These are phyloP conservation scores for Penicillium oxalicum DNA, from an alignment of 2,329 filamentous ascomycete genomes.

Conservation along the genomic window DNA sequence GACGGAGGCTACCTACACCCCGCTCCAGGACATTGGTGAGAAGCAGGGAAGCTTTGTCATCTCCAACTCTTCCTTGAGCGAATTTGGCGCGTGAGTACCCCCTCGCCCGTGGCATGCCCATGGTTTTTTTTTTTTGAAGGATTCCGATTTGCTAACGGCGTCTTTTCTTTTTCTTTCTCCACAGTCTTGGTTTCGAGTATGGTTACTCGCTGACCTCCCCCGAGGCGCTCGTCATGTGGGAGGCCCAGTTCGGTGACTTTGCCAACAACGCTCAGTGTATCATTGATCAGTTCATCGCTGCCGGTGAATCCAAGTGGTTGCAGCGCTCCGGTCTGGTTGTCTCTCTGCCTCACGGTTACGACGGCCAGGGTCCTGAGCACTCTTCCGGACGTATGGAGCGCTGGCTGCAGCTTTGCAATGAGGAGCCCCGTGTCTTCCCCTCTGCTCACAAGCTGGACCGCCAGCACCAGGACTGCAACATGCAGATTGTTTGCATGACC, in stretches of 20 bases:
- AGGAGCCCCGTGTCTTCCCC: slow-evolving; percentile 92
- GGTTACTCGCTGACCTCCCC: slow-evolving; percentile 96
- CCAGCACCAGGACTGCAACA: slow-evolving; percentile 99
- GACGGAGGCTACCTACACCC: slow-evolving; percentile 86
- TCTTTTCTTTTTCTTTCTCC: slow-evolving; percentile 48
- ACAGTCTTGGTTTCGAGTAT: slow-evolving; percentile 86
- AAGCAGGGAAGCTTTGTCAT: slow-evolving; percentile 96
- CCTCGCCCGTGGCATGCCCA: too few relatives aligned
- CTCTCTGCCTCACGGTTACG: slow-evolving; percentile 94
- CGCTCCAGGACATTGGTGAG: slow-evolving; percentile 79
- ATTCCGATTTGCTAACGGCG: slow-evolving; percentile 36
- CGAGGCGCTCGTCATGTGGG: slow-evolving; percentile 98
- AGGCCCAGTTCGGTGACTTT: slow-evolving; percentile 98
- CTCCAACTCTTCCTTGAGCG: slow-evolving; percentile 83
- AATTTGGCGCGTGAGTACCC: slow-evolving; percentile 50
- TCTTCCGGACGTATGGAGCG: slow-evolving; percentile 96
- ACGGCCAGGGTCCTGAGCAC: slow-evolving; percentile 96
- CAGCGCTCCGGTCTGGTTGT: slow-evolving; percentile 95
- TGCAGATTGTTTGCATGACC: slow-evolving; percentile 98
- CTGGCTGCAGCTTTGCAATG: slow-evolving; percentile 94
- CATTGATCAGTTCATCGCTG: slow-evolving; percentile 97
- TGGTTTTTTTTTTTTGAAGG: too few relatives aligned
- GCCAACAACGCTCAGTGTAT: slow-evolving; percentile 99
- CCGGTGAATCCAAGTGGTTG: slow-evolving; percentile 97
- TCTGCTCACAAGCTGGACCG: slow-evolving; percentile 81